phyloP scores from a whole-genome alignment of 108 stramenopile genomes.

The Fragilariopsis cylindrus region DNA sequence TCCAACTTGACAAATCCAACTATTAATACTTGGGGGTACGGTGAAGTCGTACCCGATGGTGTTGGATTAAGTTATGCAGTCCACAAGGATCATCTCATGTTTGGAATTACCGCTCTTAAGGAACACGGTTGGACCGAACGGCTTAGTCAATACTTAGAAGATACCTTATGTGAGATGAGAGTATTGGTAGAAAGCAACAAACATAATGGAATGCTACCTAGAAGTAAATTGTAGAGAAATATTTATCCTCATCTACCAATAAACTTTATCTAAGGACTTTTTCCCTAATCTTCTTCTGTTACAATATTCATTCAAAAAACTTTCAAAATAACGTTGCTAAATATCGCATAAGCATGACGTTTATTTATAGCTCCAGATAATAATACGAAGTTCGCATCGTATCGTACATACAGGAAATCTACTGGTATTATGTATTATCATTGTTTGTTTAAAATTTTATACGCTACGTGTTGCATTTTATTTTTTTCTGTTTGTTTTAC shows the following conservation, averaged over 20 bases:
- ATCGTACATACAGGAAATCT: too few species aligned
- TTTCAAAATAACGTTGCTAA: too few species aligned
- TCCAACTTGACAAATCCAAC: slow-evolving; percentile 87
- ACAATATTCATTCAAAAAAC: too few species aligned
- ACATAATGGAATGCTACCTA: background rate
- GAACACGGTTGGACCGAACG: slow-evolving; percentile 48
- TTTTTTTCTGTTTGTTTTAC: background rate
- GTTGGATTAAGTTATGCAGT: slow-evolving; percentile 88
- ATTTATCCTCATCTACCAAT: too few species aligned
- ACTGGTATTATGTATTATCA: too few species aligned
- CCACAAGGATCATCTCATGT: slow-evolving; percentile 32
- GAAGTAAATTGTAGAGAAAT: slow-evolving; percentile 17
- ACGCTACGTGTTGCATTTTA: background rate
- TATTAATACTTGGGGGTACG: slow-evolving; percentile 91
- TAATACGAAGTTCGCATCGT: too few species aligned
- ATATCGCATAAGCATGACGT: too few species aligned
- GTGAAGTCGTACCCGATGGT: slow-evolving; percentile 90
- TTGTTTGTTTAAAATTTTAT: too few species aligned
- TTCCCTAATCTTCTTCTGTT: too few species aligned
- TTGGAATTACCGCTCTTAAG: slow-evolving; percentile 52
- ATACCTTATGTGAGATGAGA: slow-evolving; percentile 79
- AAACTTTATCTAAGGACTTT: too few species aligned
- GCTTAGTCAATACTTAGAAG: slow-evolving; percentile 66
- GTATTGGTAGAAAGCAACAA: slow-evolving; percentile 52
- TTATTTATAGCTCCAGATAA: too few species aligned